Conservation (phyloP, 164 flowering plant species). For the Stephania cephalantha region DNA sequence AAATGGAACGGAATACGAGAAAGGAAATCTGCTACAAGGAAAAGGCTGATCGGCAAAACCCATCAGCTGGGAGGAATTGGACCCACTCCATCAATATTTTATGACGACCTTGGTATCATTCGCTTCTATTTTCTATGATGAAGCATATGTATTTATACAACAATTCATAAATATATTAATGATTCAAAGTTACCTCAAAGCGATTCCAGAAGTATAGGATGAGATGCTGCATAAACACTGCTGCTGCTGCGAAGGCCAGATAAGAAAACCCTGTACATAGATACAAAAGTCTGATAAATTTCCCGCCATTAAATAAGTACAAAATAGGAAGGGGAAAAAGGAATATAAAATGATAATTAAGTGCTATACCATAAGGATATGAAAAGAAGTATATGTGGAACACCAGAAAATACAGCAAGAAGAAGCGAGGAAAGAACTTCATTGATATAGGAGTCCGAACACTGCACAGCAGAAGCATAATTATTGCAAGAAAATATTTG, state of each 20-base stretch:
- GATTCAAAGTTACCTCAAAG: conserved; percentile 63
- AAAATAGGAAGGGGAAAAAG: not conserved
- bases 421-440: conserved; percentile 99
- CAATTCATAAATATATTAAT: too few relatives aligned
- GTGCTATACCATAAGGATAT: conserved; percentile 73
- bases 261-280: conserved; percentile 73
- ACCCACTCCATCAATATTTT: too few relatives aligned
- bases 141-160: too few relatives aligned
- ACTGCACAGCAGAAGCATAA: conserved; percentile 37
- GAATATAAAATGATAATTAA: not conserved
- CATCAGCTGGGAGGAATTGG: too few relatives aligned
- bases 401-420: conserved; percentile 91
- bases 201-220: conserved; percentile 95
- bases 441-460: conserved; percentile 95
- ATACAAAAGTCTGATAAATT: not conserved
- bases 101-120: too few relatives aligned
- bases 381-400: conserved; percentile 98
- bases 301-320: not conserved
- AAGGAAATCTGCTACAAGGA: too few relatives aligned
- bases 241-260: conserved; percentile 81
- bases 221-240: conserved; percentile 94
- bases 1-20: too few relatives aligned
- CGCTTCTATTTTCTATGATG: too few relatives aligned
- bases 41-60: too few relatives aligned
- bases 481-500: not conserved